phyloP scores from a whole-genome alignment of 495 filamentous ascomycete species.

The Friedmanniomyces endolithicus region DNA sequence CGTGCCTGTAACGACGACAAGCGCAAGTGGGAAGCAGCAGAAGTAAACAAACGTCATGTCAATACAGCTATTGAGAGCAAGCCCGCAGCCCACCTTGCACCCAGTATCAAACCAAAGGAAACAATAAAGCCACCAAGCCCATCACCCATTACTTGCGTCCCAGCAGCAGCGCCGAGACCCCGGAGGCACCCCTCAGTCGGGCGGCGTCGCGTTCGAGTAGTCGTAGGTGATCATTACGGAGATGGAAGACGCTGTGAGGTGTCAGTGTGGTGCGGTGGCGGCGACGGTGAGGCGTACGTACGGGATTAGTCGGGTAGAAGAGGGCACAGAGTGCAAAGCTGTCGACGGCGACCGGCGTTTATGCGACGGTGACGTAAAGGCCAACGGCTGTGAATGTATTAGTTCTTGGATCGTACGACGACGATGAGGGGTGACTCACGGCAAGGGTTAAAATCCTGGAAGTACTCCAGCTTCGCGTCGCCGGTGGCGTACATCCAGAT shows the following conservation, averaged over 20 bases:
- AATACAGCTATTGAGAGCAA: not conserved
- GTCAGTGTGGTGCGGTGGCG: no score
- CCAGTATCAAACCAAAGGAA: not conserved
- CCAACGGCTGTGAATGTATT: conserved; percentile 1
- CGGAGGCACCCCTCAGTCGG: not conserved
- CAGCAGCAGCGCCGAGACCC: not conserved
- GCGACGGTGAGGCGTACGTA: no score
- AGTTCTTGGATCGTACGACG: not conserved
- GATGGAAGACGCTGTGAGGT: no score
- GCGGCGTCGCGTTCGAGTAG: not conserved
- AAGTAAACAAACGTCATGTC: not conserved
- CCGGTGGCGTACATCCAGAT: conserved; percentile 5
- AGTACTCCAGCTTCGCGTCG: conserved; percentile 6
- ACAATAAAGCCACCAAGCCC: not conserved
- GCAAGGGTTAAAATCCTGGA: conserved; percentile 21
- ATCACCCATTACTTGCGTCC: not conserved
- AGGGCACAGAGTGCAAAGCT: no score
- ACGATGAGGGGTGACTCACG: conserved; percentile 4
- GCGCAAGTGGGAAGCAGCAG: not conserved
- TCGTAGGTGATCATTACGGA: not conserved
- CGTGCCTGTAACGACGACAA: not conserved
- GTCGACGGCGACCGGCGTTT: not conserved
- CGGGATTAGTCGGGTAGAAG: no score
- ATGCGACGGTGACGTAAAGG: conserved; percentile 8
- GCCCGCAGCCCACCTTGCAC: not conserved